Conservation (phyloP, 257 asterid genomes). For the Perilla frutescens region DNA sequence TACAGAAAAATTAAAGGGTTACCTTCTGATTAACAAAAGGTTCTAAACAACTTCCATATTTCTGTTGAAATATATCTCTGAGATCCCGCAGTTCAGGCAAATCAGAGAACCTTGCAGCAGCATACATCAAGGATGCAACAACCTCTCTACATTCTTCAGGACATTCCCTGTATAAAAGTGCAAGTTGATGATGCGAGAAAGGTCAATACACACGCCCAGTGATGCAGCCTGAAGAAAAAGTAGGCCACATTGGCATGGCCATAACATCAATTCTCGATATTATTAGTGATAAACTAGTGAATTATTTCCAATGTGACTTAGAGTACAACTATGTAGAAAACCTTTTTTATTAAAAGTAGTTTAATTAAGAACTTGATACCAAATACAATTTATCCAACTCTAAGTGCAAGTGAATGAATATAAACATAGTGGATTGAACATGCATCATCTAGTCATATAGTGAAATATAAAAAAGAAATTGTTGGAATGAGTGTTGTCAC, state of each 20-base stretch:
- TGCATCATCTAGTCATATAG: background rate
- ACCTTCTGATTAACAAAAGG: slow-evolving; percentile 85
- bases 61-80: slow-evolving; percentile 78
- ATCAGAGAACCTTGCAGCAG: slow-evolving; percentile 99
- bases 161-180: slow-evolving; percentile 68
- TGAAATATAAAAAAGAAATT: background rate
- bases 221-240: slow-evolving; percentile 26
- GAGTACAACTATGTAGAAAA: too few species aligned
- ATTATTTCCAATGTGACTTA: background rate
- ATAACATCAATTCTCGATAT: slow-evolving; percentile 1
- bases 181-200: slow-evolving; percentile 30
- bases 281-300: background rate
- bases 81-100: slow-evolving; percentile 95
- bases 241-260: background rate
- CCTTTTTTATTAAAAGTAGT: too few species aligned
- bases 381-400: background rate
- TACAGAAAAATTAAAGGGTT: slow-evolving; percentile 29
- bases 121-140: slow-evolving; percentile 88
- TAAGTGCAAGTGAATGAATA: background rate
- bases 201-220: slow-evolving; percentile 27
- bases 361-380: background rate
- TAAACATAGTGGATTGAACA: background rate
- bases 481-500: too few species aligned
- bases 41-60: slow-evolving; percentile 75
- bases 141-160: slow-evolving; percentile 95